Base-by-base conservation (phyloP, 352 stramenopile species). In the Globisporangium nodosum region DNA sequence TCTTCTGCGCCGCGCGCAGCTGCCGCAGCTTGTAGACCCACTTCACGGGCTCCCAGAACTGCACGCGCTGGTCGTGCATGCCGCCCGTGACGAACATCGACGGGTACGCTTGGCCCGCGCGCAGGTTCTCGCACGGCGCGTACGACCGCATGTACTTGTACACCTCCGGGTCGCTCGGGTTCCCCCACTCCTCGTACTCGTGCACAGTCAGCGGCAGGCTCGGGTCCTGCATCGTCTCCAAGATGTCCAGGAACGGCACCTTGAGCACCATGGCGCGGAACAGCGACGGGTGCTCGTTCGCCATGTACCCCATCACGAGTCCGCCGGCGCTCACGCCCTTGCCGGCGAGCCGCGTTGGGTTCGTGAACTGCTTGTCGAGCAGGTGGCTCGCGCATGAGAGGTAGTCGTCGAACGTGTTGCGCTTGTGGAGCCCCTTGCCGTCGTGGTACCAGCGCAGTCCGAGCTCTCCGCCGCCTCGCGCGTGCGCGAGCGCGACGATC, bases 131-230 rank as follows among this genome's bases (percentile, higher is more conserved):
- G 30, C 73, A 87, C 16, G 86, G 86, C 8, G 82, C 81, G 57
- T 94, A 96, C n/a, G 85, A 90, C 30, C 73, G 58, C 42, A 96
- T 94, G 68, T 92, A 94, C 20, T 74, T 68, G 31, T 65, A 64
- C 13, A 80, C 72, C 5, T 72, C 60, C 1, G 64, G 58, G 21
- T 85, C 71, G 3, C 11, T 43, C 13, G 83, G 82, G 54, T 97
- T 83, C 3, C 90, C 88, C 89, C 89, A 97, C 66, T 97, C 91
- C 50, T 97, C 87, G 56, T 96, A 97, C 69, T 97, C 91, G 63
- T 97, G 85, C 18, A 96, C 68, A 12, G 91, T 97, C 2, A 97
- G 73, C 3, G 88, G 87, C 15, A 97, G 71, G 18, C 58, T 78
- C 15, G 81, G 65, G 54, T 97, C 88, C 57, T 80, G 68, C 89